phyloP scores from a whole-genome alignment of 2,329 filamentous ascomycete genomes.

The Fusarium brachygibbosum region DNA sequence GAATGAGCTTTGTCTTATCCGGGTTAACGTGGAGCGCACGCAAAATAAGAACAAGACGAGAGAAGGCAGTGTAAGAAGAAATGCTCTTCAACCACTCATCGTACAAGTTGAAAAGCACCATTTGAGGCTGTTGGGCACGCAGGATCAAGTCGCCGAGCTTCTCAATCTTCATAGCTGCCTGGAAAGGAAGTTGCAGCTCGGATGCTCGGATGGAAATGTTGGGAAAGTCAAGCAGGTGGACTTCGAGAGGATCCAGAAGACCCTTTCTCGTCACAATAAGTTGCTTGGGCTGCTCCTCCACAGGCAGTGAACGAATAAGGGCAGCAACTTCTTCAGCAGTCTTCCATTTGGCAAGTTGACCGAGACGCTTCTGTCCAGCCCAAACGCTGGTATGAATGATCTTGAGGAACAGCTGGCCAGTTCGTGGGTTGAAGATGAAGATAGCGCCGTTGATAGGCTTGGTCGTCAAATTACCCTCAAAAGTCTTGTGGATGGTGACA shows the following conservation, averaged over 20 bases:
- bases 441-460: conserved; percentile 99
- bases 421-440: conserved; percentile 99
- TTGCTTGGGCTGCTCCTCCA: conserved; percentile 99
- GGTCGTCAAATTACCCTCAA: conserved; percentile 98
- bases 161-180: conserved; percentile 99
- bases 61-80: conserved; percentile 98
- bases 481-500: conserved; percentile 99
- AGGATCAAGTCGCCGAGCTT: conserved; percentile 99
- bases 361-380: conserved; percentile 99
- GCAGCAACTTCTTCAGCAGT: conserved; percentile 99
- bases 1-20: conserved; percentile 96
- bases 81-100: conserved; percentile 99
- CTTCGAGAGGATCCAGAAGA: conserved; percentile 94
- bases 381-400: conserved; percentile 99
- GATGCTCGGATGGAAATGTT: conserved; percentile 99
- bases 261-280: conserved; percentile 98
- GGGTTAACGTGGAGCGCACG: conserved; percentile 97
- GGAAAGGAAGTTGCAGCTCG: conserved; percentile 96
- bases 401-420: conserved; percentile 97
- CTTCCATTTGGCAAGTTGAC: conserved; percentile 99
- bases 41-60: conserved; percentile 90
- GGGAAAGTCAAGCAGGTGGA: conserved; percentile 97
- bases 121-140: conserved; percentile 97
- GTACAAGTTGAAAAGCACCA: conserved; percentile 99
- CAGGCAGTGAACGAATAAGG: conserved; percentile 92